Percentiles rank a stretch among this genome's conserved stretches.
phyloP scores from a whole-genome alignment of 768 basidiomycete species.

The Boletellus emodensis region DNA sequence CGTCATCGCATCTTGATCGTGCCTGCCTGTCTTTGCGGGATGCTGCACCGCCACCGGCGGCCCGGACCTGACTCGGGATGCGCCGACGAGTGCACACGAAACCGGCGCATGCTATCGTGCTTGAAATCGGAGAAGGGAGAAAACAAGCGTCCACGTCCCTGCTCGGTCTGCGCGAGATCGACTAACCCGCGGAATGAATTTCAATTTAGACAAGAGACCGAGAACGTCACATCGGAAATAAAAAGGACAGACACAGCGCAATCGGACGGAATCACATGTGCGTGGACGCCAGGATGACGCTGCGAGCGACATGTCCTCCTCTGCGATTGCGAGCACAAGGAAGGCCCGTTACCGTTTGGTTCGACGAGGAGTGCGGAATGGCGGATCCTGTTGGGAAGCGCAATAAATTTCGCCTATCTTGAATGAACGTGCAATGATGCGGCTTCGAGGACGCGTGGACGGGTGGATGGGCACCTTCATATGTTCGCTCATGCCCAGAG shows the following conservation, averaged over 20 bases:
- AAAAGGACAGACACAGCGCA: neutral
- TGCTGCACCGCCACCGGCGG: too few species aligned
- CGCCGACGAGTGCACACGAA: too few species aligned
- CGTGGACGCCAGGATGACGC: neutral
- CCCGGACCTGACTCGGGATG: too few species aligned
- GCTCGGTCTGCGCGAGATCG: too few species aligned
- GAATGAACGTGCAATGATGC: constrained; percentile 2
- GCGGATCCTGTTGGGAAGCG: constrained; percentile 24
- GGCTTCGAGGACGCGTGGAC: constrained; percentile 7
- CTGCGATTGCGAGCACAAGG: too few species aligned
- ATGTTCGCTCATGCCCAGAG: neutral
- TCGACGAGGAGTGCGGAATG: constrained; percentile 6
- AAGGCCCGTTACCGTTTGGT: neutral
- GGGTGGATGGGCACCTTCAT: constrained; percentile 1
- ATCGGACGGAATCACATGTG: neutral
- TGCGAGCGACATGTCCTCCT: neutral
- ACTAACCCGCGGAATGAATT: too few species aligned
- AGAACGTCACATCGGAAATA: constrained; percentile 13
- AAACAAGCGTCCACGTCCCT: too few species aligned
- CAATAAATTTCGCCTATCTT: neutral
- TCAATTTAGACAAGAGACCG: too few species aligned
- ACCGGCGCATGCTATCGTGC: too few species aligned
- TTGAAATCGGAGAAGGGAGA: too few species aligned
- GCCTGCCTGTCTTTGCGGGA: constrained; percentile 1
- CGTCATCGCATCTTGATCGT: constrained; percentile 5